A percentile compares a stretch with the other conserved stretches of the same genome.
Evolutionary conservation across 306 rosid species (phyloP).

Genomic region (Prunus persica): DNA sequence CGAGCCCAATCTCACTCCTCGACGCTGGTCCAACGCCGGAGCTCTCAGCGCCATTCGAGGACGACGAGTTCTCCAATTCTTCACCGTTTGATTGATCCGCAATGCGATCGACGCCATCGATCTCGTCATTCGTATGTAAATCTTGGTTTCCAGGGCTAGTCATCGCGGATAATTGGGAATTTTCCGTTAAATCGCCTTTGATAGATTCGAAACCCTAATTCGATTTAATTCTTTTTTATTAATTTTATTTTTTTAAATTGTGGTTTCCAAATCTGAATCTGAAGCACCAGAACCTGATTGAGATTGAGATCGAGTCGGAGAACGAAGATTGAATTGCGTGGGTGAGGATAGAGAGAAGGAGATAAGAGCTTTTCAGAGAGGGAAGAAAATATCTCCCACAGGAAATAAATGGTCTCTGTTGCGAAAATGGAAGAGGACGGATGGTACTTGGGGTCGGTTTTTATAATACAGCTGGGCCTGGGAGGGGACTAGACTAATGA

Average conservation of each 20-base stretch:
- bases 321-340: background rate
- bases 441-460: background rate
- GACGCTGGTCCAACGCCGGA: constrained; percentile 34
- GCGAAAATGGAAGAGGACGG: background rate
- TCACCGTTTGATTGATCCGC: constrained; percentile 38
- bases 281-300: background rate
- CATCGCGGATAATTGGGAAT: constrained; percentile 31
- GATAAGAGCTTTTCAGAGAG: background rate
- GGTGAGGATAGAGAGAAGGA: background rate
- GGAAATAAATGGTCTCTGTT: background rate
- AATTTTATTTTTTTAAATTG: background rate
- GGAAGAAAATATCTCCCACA: constrained; percentile 17
- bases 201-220: constrained; percentile 11
- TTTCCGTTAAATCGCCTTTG: background rate
- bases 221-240: background rate
- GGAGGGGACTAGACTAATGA: background rate
- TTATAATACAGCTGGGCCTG: background rate
- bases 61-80: constrained; percentile 42
- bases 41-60: constrained; percentile 32
- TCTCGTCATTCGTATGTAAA: constrained; percentile 24
- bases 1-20: constrained; percentile 54
- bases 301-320: background rate
- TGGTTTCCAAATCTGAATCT: background rate
- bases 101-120: constrained; percentile 26
- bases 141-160: constrained; percentile 46